These are phyloP conservation scores for Cystobasidiaceae sp. DNA, from an alignment of 1,284 basidiomycete genomes.

Conservation along the genomic window DNA sequence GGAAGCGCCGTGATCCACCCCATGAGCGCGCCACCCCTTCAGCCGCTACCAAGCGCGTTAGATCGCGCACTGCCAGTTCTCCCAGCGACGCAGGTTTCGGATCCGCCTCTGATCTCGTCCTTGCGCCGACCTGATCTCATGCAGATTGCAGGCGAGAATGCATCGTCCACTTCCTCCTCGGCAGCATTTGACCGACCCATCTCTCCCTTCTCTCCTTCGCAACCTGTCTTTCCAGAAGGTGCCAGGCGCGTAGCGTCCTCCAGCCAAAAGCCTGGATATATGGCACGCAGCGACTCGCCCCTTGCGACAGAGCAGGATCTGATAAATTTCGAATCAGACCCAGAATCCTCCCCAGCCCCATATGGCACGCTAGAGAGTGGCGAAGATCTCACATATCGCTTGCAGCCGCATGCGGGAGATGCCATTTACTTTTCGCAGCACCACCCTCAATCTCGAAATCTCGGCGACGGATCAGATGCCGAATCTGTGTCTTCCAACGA, in stretches of 20 bases:
- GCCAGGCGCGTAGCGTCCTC: no score
- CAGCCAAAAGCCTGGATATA: no score
- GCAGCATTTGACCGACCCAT: constrained; percentile 4
- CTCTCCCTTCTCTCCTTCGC: constrained; percentile 26
- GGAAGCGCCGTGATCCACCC: neutral
- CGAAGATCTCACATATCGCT: neutral
- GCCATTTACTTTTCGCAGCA: neutral
- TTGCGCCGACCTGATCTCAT: neutral
- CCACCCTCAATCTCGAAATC: neutral
- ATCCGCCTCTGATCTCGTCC: constrained; percentile 22
- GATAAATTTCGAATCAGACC: constrained; percentile 22
- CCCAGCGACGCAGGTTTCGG: constrained; percentile 6
- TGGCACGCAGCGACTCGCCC: no score
- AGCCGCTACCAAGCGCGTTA: neutral
- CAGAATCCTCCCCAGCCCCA: neutral
- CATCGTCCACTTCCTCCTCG: no score
- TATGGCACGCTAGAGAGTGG: neutral
- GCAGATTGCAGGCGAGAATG: neutral
- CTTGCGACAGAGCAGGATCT: neutral
- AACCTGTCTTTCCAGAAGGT: neutral
- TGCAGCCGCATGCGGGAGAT: neutral
- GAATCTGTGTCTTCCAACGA: neutral
- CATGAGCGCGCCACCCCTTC: constrained; percentile 1
- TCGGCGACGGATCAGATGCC: neutral
- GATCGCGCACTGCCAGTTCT: neutral